phyloP scores from a whole-genome alignment of 176 grass and related monocot species.

The Musa schizocarpa region DNA sequence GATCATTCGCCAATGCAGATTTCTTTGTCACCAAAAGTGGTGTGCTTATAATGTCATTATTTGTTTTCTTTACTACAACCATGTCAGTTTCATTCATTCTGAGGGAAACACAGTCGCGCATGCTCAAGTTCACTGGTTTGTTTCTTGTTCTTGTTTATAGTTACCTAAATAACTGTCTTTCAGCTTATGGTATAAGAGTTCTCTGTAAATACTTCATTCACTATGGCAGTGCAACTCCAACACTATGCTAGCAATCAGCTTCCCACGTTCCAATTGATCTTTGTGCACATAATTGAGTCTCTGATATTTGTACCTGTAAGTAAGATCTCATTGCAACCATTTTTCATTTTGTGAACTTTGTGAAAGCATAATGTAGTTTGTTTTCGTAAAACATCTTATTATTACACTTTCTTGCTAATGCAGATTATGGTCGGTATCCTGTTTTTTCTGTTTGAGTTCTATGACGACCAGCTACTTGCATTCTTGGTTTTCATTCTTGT shows the following conservation, averaged over 20 bases:
- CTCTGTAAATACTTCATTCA: slow-evolving; percentile 18
- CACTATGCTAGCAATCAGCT: slow-evolving; percentile 90
- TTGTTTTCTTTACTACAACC: slow-evolving; percentile 99
- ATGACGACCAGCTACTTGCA: slow-evolving; percentile 88
- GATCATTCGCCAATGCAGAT: slow-evolving; percentile 32
- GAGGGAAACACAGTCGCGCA: slow-evolving; percentile 92
- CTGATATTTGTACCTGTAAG: slow-evolving; percentile 98
- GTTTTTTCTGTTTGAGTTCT: slow-evolving; percentile 99
- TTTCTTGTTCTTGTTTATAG: slow-evolving; percentile 12
- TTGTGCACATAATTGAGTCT: slow-evolving; percentile 95
- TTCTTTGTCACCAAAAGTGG: slow-evolving; percentile 97
- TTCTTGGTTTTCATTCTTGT: slow-evolving; percentile 94
- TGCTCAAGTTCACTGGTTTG: slow-evolving; percentile 97
- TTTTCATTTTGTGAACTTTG: neutral
- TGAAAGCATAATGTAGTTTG: neutral
- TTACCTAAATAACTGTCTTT: neutral
- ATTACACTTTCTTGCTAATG: slow-evolving; percentile 28
- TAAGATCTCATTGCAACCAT: neutral
- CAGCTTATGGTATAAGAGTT: neutral
- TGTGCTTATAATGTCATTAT: slow-evolving; percentile 95
- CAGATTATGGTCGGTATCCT: slow-evolving; percentile 99
- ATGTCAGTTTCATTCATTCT: slow-evolving; percentile 99
- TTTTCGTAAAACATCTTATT: slow-evolving; percentile 7
- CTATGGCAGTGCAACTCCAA: slow-evolving; percentile 81
- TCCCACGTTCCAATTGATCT: slow-evolving; percentile 97